Conservation (phyloP, 2,329 filamentous ascomycete genomes). For the Didymella pomorum region DNA sequence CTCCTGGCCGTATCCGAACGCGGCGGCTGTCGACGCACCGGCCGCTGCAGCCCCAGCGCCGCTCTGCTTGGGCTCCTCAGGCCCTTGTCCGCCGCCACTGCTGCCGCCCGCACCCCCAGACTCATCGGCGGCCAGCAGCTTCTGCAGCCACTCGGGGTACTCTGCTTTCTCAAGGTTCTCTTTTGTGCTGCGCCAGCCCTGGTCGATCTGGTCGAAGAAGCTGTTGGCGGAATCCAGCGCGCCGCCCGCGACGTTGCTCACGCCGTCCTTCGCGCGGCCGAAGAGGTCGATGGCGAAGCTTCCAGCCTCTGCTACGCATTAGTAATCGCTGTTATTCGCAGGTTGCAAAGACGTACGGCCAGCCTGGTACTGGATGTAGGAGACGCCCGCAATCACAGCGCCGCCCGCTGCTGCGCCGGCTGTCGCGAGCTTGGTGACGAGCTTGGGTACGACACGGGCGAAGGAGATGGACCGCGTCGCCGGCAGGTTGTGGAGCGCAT, state of each 20-base stretch:
- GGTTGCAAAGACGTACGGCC: slow-evolving; percentile 70
- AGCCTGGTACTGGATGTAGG: slow-evolving; percentile 96
- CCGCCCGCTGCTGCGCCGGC: slow-evolving; percentile 92
- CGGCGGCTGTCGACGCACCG: slow-evolving; percentile 76
- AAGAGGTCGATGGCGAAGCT: slow-evolving; percentile 81
- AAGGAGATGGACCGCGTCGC: slow-evolving; percentile 72
- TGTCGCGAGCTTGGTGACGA: slow-evolving; percentile 87
- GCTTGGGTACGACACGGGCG: slow-evolving; percentile 76
- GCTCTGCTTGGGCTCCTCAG: slow-evolving; percentile 63
- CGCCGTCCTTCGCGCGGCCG: slow-evolving; percentile 73
- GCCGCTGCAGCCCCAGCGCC: slow-evolving; percentile 65
- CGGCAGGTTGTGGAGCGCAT: slow-evolving; percentile 82
- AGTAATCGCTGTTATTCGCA: slow-evolving; percentile 36
- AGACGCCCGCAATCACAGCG: slow-evolving; percentile 82
- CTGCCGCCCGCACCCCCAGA: slow-evolving; percentile 51
- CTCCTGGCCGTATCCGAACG: slow-evolving; percentile 77
- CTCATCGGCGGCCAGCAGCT: slow-evolving; percentile 62
- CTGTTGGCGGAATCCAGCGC: slow-evolving; percentile 76
- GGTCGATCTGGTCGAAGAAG: slow-evolving; percentile 79
- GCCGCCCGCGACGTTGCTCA: slow-evolving; percentile 71
- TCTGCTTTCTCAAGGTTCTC: slow-evolving; percentile 77
- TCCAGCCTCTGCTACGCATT: slow-evolving; percentile 69
- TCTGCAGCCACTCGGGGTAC: slow-evolving; percentile 78
- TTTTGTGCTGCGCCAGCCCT: slow-evolving; percentile 84
- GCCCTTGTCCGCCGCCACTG: slow-evolving; percentile 51